phyloP scores from a whole-genome alignment of 2,329 filamentous ascomycete species.

The Aurifilum marmelostoma region DNA sequence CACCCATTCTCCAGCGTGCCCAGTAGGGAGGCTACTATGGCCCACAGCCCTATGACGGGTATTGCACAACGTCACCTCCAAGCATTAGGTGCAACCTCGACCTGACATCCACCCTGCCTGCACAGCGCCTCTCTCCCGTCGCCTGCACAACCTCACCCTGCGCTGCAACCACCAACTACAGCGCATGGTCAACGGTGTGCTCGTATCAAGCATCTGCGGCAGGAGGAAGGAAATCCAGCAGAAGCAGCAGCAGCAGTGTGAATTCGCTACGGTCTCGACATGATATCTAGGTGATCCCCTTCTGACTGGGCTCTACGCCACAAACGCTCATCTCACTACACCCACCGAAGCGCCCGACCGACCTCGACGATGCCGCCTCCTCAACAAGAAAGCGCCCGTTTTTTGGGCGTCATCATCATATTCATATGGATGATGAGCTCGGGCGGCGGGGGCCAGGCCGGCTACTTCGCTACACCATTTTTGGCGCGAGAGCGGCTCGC shows the following conservation, averaged over 20 bases:
- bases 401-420: slow-evolving; percentile 49
- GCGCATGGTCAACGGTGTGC: neutral
- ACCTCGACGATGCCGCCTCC: slow-evolving; percentile 44
- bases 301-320: slow-evolving; percentile 19
- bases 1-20: no score
- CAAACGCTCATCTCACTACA: slow-evolving; percentile 37
- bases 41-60: neutral
- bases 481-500: slow-evolving; percentile 50
- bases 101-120: neutral
- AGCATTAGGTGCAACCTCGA: neutral
- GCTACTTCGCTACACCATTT: slow-evolving; percentile 48
- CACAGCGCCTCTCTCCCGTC: neutral
- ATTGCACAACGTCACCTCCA: neutral
- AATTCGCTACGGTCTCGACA: slow-evolving; percentile 12
- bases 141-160: neutral
- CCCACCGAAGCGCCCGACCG: neutral
- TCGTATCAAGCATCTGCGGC: neutral
- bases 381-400: slow-evolving; percentile 47
- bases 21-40: neutral
- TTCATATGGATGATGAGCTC: slow-evolving; percentile 50
- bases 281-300: slow-evolving; percentile 23
- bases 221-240: neutral
- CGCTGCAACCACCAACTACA: neutral
- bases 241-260: slow-evolving; percentile 1
- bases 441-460: slow-evolving; percentile 44